phyloP scores from a whole-genome alignment of 176 grass and related monocot genomes.

The Oryza coarctata region DNA sequence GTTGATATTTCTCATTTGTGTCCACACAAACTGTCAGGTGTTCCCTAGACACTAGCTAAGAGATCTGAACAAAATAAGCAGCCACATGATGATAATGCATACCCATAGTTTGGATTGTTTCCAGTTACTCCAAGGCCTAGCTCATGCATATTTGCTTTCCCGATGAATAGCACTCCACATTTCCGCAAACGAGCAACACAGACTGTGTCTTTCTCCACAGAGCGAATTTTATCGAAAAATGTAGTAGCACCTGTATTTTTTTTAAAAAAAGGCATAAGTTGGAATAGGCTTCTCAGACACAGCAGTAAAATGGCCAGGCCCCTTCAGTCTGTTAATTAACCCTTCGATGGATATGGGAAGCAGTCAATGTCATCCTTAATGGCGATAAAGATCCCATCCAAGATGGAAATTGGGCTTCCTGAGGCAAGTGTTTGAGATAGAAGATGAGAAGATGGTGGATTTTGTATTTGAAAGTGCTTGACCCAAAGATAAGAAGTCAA shows the following conservation, averaged over 20 bases:
- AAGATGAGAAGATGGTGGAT: background rate
- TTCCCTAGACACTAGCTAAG: background rate
- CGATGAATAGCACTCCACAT: constrained; percentile 93
- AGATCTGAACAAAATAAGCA: background rate
- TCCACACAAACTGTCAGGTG: background rate
- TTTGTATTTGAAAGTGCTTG: background rate
- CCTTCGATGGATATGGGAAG: constrained; percentile 77
- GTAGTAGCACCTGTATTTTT: constrained; percentile 66
- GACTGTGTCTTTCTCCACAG: constrained; percentile 66
- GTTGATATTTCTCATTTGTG: background rate
- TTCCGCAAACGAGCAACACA: constrained; percentile 72
- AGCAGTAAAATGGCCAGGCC: constrained; percentile 18
- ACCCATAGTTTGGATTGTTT: constrained; percentile 99
- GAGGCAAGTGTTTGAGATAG: no score
- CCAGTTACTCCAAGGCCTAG: constrained; percentile 91
- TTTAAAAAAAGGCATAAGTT: background rate
- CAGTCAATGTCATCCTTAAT: constrained; percentile 99
- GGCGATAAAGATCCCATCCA: constrained; percentile 87
- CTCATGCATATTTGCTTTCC: constrained; percentile 99
- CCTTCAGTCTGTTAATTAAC: constrained; percentile 38
- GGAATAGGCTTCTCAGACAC: background rate
- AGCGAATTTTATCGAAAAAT: constrained; percentile 68
- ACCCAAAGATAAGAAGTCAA: background rate
- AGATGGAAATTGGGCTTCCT: constrained; percentile 75
- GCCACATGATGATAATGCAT: constrained; percentile 14